Percentiles rank a stretch among this genome's conserved stretches.
Conservation (phyloP, 2,329 filamentous ascomycete species). For the Fusarium chuoi region DNA sequence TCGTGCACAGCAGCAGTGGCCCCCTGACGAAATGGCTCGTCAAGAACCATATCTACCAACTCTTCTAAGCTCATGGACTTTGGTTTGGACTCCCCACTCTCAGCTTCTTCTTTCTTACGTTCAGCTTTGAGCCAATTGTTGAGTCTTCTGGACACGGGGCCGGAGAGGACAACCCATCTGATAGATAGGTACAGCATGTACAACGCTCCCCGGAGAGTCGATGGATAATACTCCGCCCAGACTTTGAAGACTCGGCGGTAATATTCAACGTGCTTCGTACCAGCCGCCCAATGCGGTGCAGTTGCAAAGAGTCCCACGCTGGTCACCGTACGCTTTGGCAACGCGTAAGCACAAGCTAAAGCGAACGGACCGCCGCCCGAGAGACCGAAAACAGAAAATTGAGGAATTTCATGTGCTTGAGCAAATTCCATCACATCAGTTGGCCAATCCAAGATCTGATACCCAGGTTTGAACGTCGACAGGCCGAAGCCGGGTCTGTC, state of each 20-base stretch:
- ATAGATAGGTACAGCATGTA: neutral
- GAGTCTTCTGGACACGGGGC: neutral
- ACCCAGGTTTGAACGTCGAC: constrained; percentile 49
- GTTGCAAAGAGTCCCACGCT: constrained; percentile 52
- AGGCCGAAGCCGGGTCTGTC: constrained; percentile 57
- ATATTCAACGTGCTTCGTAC: constrained; percentile 44
- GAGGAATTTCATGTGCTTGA: constrained; percentile 32
- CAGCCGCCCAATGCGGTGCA: constrained; percentile 49
- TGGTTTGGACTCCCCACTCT: neutral
- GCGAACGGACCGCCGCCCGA: constrained; percentile 53
- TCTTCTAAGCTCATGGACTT: constrained; percentile 28
- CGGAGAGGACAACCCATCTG: constrained; percentile 21
- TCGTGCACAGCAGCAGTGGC: constrained; percentile 42
- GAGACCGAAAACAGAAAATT: constrained; percentile 49
- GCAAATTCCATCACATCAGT: constrained; percentile 49
- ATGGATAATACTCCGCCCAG: constrained; percentile 40
- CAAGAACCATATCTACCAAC: constrained; percentile 44
- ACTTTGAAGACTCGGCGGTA: constrained; percentile 32
- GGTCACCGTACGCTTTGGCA: constrained; percentile 46
- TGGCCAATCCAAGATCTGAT: constrained; percentile 49
- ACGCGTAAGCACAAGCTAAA: constrained; percentile 47
- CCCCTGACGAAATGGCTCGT: constrained; percentile 47
- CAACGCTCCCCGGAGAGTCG: constrained; percentile 27
- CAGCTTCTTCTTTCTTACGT: neutral
- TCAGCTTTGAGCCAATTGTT: constrained; percentile 22